Evolutionary conservation across 2,329 filamentous ascomycete species (phyloP).

Genomic region (Kalaharituber pfeilii): DNA sequence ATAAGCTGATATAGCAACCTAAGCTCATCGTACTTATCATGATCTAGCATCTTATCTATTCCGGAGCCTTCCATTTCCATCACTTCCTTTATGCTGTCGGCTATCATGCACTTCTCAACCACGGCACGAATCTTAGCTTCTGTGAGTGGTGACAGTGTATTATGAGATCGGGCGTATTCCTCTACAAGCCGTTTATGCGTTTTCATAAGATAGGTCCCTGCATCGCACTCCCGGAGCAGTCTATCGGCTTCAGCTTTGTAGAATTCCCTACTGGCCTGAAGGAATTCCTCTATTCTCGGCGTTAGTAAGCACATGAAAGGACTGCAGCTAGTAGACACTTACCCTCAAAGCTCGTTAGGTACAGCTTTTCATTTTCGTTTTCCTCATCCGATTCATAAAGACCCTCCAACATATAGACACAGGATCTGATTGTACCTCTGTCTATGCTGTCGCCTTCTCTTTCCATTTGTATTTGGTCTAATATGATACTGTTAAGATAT

Average conservation of each 20-base stretch:
- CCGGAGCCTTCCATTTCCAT: conserved; percentile 72
- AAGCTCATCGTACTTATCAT: conserved; percentile 63
- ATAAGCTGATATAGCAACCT: conserved; percentile 67
- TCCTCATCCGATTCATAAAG: conserved; percentile 71
- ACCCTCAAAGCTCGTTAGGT: conserved; percentile 66
- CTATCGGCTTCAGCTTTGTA: conserved; percentile 59
- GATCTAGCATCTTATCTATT: conserved; percentile 76
- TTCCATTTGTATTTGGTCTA: conserved; percentile 88
- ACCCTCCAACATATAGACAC: conserved; percentile 74
- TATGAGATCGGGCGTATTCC: conserved; percentile 65
- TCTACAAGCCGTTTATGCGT: conserved; percentile 58
- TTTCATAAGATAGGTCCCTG: conserved; percentile 62
- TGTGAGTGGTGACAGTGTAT: conserved; percentile 58
- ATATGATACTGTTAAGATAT: conserved; percentile 61
- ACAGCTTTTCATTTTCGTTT: conserved; percentile 61
- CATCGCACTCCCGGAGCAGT: conserved; percentile 60
- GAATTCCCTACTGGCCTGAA: conserved; percentile 52
- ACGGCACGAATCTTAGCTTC: conserved; percentile 56
- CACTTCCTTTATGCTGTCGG: conserved; percentile 60
- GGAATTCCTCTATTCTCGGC: conserved; percentile 36
- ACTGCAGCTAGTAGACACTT: neutral
- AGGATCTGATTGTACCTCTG: conserved; percentile 61
- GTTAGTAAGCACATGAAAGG: neutral
- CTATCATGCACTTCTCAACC: conserved; percentile 66
- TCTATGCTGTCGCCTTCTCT: conserved; percentile 79